Percentiles rank a stretch among this genome's conserved stretches.
phyloP scores from a whole-genome alignment of 2,329 filamentous ascomycete genomes.

The Escovopsis sp. region DNA sequence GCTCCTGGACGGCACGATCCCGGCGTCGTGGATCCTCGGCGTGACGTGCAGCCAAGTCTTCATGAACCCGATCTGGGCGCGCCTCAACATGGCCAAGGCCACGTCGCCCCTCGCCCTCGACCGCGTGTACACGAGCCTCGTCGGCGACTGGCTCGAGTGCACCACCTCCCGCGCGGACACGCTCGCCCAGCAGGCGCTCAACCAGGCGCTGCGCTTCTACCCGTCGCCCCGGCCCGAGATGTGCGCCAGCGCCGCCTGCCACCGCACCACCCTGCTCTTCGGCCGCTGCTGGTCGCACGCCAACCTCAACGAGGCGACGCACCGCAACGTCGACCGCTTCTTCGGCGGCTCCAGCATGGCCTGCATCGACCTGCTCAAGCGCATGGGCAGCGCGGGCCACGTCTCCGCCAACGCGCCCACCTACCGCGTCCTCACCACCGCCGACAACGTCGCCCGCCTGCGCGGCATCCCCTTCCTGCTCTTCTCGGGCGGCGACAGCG shows the following conservation, averaged over 20 bases:
- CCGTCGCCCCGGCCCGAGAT: conserved; percentile 38
- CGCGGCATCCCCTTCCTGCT: conserved; percentile 38
- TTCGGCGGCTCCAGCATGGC: conserved; percentile 48
- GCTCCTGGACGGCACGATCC: conserved; percentile 46
- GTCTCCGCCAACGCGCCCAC: conserved; percentile 36
- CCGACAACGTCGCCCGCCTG: conserved; percentile 33
- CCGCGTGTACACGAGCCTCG: conserved; percentile 28
- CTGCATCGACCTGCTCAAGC: conserved; percentile 39
- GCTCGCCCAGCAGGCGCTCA: conserved; percentile 33
- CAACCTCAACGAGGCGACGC: conserved; percentile 51
- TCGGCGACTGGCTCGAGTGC: conserved; percentile 41
- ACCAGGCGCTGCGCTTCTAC: conserved; percentile 42
- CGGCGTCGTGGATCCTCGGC: conserved; percentile 38
- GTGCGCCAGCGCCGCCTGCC: conserved; percentile 46
- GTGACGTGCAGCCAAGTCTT: conserved; percentile 47
- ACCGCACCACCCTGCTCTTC: conserved; percentile 43
- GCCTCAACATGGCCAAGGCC: conserved; percentile 41
- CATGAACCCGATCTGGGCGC: conserved; percentile 44
- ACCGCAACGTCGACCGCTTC: conserved; percentile 44
- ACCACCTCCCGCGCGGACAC: conserved; percentile 26
- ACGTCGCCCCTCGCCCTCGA: conserved; percentile 33
- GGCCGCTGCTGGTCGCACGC: conserved; percentile 46
- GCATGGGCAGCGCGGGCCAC: conserved; percentile 33
- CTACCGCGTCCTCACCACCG: conserved; percentile 30
- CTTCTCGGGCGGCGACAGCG: conserved; percentile 40